Conservation (phyloP, 352 stramenopile genomes). For the Pythium brachiatum region DNA sequence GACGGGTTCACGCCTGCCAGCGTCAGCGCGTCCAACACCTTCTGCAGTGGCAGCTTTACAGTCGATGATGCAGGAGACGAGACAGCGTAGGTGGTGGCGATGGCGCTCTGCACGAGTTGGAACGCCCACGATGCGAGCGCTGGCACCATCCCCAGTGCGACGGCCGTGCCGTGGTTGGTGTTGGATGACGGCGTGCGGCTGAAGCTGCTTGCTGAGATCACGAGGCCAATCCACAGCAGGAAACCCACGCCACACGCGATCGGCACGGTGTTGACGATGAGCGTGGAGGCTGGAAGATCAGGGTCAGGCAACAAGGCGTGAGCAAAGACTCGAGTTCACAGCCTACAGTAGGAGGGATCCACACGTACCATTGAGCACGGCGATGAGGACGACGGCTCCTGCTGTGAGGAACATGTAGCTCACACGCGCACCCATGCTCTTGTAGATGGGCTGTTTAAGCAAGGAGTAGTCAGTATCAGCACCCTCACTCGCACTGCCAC, state of each 20-base stretch:
- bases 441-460: constrained; percentile 34
- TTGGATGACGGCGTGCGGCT: constrained; percentile 35
- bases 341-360: background rate
- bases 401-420: constrained; percentile 39
- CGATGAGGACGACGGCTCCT: constrained; percentile 26
- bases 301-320: too few relatives aligned
- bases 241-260: constrained; percentile 43
- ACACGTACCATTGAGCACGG: constrained; percentile 31
- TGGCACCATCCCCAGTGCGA: constrained; percentile 41
- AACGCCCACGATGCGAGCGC: constrained; percentile 39
- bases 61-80: background rate
- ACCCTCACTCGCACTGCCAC: too few relatives aligned
- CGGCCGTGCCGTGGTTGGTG: constrained; percentile 38
- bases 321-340: too few relatives aligned
- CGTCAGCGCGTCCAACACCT: constrained; percentile 27
- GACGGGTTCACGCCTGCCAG: constrained; percentile 32
- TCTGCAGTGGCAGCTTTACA: constrained; percentile 14
- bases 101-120: constrained; percentile 36
- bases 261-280: constrained; percentile 37
- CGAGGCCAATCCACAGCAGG: constrained; percentile 49
- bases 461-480: background rate
- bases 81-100: constrained; percentile 20
- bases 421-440: constrained; percentile 40
- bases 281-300: constrained; percentile 19
- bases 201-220: constrained; percentile 44